phyloP scores from a whole-genome alignment of 371 early-diverging fungal species.

The Basidiobolus meristosporus region DNA sequence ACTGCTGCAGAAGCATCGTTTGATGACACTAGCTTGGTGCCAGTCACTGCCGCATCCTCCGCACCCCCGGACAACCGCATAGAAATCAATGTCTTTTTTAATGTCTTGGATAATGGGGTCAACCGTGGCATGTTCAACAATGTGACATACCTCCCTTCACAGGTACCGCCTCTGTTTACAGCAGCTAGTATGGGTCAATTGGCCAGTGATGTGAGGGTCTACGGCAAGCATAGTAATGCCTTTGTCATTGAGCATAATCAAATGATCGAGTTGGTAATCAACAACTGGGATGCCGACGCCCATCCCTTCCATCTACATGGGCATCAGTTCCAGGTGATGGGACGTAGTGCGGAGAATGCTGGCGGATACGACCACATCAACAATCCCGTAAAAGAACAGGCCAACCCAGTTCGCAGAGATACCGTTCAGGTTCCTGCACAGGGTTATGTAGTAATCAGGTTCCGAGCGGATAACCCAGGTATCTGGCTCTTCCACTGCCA shows the following conservation, averaged over 20 bases:
- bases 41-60: constrained; percentile 13
- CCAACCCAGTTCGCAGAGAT: constrained; percentile 36
- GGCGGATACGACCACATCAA: constrained; percentile 14
- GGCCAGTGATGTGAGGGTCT: constrained; percentile 25
- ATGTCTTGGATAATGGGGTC: constrained; percentile 44
- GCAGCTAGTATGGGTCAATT: constrained; percentile 32
- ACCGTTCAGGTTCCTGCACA: constrained; percentile 19
- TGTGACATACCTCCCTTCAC: constrained; percentile 42
- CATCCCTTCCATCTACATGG: constrained; percentile 79
- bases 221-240: constrained; percentile 31
- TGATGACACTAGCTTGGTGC: constrained; percentile 12
- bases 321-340: constrained; percentile 51
- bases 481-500: constrained; percentile 59
- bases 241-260: not conserved
- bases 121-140: constrained; percentile 71
- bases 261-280: constrained; percentile 30
- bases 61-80: constrained; percentile 20
- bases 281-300: constrained; percentile 32
- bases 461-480: constrained; percentile 37
- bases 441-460: constrained; percentile 13
- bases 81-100: constrained; percentile 34
- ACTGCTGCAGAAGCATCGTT: not conserved
- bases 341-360: constrained; percentile 3
- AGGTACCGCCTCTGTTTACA: constrained; percentile 47
- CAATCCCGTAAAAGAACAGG: constrained; percentile 4